These are phyloP conservation scores for Fusarium agapanthi DNA, from an alignment of 2,329 filamentous ascomycete species.

Conservation along the genomic window DNA sequence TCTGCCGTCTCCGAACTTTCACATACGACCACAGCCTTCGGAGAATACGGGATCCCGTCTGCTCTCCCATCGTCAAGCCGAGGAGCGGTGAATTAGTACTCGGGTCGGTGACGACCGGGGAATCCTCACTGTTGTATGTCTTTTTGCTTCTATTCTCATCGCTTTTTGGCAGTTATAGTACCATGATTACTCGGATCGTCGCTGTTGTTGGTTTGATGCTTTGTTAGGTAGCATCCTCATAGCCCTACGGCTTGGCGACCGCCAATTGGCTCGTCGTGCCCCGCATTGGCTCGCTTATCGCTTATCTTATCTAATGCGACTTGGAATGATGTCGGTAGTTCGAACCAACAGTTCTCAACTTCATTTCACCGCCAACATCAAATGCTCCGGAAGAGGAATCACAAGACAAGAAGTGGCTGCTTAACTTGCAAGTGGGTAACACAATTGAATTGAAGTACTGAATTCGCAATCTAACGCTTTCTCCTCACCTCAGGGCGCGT, in stretches of 20 bases:
- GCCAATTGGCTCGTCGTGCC: not conserved
- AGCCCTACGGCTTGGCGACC: not conserved
- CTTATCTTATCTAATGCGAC: not conserved
- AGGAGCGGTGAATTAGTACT: constrained; percentile 17
- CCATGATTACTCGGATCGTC: not conserved
- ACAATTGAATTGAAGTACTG: rapidly evolving
- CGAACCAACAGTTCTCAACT: not conserved
- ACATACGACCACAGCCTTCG: constrained; percentile 24
- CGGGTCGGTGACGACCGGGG: constrained; percentile 17
- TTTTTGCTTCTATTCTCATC: not conserved
- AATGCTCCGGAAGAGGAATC: constrained; percentile 15
- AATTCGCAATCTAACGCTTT: not conserved
- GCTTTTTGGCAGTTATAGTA: not conserved
- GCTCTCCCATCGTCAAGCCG: constrained; percentile 19
- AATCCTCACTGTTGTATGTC: constrained; percentile 22
- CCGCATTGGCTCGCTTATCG: not conserved
- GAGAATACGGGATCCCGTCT: constrained; percentile 27
- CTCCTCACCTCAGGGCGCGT: not conserved
- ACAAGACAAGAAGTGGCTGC: constrained; percentile 13
- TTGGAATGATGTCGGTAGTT: not conserved
- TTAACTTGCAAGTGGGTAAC: constrained; percentile 1
- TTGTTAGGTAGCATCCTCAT: not conserved
- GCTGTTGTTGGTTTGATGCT: not conserved
- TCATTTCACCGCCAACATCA: not conserved
- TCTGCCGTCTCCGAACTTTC: not conserved